These are phyloP conservation scores for Phytophthora idaei DNA, from an alignment of 352 stramenopile genomes.

Conservation along the genomic window DNA sequence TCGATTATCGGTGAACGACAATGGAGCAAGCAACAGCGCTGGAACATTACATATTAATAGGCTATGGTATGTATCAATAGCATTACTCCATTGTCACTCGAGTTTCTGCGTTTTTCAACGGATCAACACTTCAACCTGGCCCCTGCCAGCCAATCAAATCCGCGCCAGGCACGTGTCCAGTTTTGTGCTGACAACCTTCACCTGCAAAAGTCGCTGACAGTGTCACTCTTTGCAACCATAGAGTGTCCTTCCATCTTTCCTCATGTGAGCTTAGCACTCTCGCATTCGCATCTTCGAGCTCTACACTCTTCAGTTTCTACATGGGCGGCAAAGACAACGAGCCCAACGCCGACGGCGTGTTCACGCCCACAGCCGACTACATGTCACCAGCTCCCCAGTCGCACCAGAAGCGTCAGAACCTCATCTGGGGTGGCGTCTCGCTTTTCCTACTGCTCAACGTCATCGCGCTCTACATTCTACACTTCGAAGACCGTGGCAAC, in stretches of 20 bases:
- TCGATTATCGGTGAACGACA: neutral
- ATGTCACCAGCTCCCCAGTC: slow-evolving; percentile 32
- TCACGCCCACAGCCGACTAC: slow-evolving; percentile 54
- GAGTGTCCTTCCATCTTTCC: slow-evolving; percentile 18
- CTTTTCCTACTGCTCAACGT: slow-evolving; percentile 80
- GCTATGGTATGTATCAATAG: no score
- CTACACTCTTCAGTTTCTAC: neutral
- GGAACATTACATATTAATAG: no score
- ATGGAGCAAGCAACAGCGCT: no score
- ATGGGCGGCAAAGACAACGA: slow-evolving; percentile 48
- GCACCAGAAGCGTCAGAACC: slow-evolving; percentile 39
- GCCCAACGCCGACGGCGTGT: slow-evolving; percentile 47
- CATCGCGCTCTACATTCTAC: slow-evolving; percentile 83
- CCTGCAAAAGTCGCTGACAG: neutral
- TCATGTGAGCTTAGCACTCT: slow-evolving; percentile 16
- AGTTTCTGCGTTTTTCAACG: slow-evolving; percentile 10
- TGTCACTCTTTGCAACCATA: slow-evolving; percentile 13
- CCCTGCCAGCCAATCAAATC: slow-evolving; percentile 11
- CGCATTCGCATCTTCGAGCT: slow-evolving; percentile 18
- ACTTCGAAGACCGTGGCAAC: slow-evolving; percentile 72
- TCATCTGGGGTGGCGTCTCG: slow-evolving; percentile 40
- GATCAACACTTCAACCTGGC: slow-evolving; percentile 24
- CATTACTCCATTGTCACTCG: no score
- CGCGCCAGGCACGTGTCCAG: neutral
- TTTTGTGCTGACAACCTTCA: slow-evolving; percentile 10